A percentile compares a stretch with the other conserved stretches of the same genome.
Evolutionary conservation across 2,329 filamentous ascomycete species (phyloP).

Genomic region (Ambrosiella xylebori): DNA sequence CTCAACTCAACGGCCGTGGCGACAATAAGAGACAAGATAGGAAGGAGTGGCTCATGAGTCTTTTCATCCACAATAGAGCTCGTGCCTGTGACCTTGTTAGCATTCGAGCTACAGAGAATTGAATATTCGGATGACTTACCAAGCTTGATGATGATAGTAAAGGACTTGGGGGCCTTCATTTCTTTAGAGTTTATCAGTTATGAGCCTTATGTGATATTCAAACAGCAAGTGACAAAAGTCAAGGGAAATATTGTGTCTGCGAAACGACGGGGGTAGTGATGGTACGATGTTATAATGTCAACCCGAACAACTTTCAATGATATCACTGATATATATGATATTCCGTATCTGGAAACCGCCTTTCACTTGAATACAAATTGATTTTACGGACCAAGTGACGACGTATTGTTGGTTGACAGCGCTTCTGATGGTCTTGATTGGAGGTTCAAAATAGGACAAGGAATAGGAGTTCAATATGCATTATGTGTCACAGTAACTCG

Average conservation of each 20-base stretch:
- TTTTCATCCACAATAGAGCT: constrained; percentile 98
- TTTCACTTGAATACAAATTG: too few relatives aligned
- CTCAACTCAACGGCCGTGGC: constrained; percentile 78
- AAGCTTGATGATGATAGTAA: constrained; percentile 74
- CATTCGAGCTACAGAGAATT: constrained; percentile 14
- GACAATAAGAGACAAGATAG: constrained; percentile 79
- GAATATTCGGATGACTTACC: constrained; percentile 36
- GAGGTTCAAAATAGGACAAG: too few relatives aligned
- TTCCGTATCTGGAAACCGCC: too few relatives aligned
- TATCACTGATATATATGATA: too few relatives aligned
- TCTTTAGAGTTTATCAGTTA: constrained; percentile 20
- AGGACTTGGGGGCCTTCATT: constrained; percentile 48
- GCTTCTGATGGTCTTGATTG: too few relatives aligned
- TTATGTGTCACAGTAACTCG: background rate
- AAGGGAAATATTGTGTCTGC: too few relatives aligned
- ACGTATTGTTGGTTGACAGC: too few relatives aligned
- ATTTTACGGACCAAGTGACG: too few relatives aligned
- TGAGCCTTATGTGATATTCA: background rate
- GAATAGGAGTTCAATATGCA: too few relatives aligned
- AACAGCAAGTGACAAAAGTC: background rate
- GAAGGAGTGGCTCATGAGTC: constrained; percentile 82
- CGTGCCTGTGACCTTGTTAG: constrained; percentile 45
- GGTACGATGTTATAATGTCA: too few relatives aligned
- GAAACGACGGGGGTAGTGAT: too few relatives aligned
- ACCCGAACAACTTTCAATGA: too few relatives aligned